Conservation (phyloP, 257 asterid genomes). For the Przewalskia tangutica region DNA sequence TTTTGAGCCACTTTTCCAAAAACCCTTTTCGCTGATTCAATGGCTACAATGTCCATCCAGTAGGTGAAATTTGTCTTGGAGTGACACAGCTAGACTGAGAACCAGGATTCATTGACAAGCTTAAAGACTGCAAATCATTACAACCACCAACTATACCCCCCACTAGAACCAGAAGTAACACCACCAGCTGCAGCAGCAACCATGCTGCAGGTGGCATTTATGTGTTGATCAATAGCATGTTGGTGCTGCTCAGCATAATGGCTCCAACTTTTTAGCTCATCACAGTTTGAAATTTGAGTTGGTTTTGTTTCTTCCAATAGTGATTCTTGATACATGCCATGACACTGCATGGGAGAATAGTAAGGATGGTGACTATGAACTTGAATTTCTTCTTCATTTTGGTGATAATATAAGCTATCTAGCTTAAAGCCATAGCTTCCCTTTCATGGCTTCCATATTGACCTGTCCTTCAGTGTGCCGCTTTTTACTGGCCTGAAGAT, state of each 20-base stretch:
- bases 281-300: slow-evolving; percentile 9
- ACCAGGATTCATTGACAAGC: slow-evolving; percentile 77
- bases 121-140: slow-evolving; percentile 42
- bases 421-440: slow-evolving; percentile 39
- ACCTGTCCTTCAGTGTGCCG: no score
- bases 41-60: slow-evolving; percentile 28
- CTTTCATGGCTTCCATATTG: slow-evolving; percentile 27
- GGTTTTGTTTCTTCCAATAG: slow-evolving; percentile 11
- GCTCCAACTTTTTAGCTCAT: slow-evolving; percentile 44
- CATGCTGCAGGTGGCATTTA: slow-evolving; percentile 1
- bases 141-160: slow-evolving; percentile 23
- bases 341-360: slow-evolving; percentile 27
- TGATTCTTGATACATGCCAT: slow-evolving; percentile 33
- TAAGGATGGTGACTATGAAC: slow-evolving; percentile 24
- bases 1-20: slow-evolving; percentile 33
- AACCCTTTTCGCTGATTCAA: slow-evolving; percentile 60
- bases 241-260: slow-evolving; percentile 13
- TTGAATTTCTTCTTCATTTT: slow-evolving; percentile 16
- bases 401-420: slow-evolving; percentile 44
- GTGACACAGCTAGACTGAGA: slow-evolving; percentile 76
- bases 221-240: slow-evolving; percentile 30
- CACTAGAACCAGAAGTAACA: slow-evolving; percentile 7
- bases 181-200: slow-evolving; percentile 4
- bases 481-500: no score
- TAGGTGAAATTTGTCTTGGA: slow-evolving; percentile 46